Evolutionary conservation across 768 basidiomycete genomes (phyloP).

Genomic region (Tricholoma bakamatsutake): DNA sequence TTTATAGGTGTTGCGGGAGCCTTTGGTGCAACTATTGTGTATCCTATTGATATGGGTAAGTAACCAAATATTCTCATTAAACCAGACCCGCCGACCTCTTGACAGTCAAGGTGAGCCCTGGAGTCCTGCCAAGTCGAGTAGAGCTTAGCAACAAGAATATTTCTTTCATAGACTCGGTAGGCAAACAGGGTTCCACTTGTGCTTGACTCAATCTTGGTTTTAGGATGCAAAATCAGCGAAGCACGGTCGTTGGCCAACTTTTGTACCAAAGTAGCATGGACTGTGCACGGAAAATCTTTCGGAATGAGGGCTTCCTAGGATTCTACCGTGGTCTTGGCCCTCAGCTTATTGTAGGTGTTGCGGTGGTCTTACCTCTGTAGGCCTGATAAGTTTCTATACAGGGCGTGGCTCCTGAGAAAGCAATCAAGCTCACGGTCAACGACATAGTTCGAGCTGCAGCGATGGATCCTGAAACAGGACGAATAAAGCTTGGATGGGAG

Average conservation of each 20-base stretch:
- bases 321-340: conserved; percentile 97
- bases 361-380: background rate
- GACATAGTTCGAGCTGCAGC: conserved; percentile 79
- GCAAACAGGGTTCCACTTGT: conserved; percentile 3
- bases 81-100: conserved; percentile 7
- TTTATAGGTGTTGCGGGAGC: conserved; percentile 80
- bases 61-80: conserved; percentile 12
- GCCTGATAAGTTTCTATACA: conserved; percentile 22
- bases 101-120: conserved; percentile 63
- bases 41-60: conserved; percentile 91
- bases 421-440: conserved; percentile 97
- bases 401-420: conserved; percentile 97
- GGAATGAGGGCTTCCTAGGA: conserved; percentile 90
- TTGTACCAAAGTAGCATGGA: conserved; percentile 96
- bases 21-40: conserved; percentile 94
- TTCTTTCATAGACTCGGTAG: conserved; percentile 50
- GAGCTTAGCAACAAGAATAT: background rate
- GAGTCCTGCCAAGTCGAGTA: background rate
- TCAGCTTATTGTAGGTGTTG: conserved; percentile 72
- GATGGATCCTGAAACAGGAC: conserved; percentile 93
- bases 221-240: conserved; percentile 97
- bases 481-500: conserved; percentile 91
- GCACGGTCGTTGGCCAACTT: conserved; percentile 93
- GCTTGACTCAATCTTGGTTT: background rate
- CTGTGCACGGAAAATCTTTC: conserved; percentile 89